phyloP scores from a whole-genome alignment of 805 yeast species.

The Yarrowia sp. region DNA sequence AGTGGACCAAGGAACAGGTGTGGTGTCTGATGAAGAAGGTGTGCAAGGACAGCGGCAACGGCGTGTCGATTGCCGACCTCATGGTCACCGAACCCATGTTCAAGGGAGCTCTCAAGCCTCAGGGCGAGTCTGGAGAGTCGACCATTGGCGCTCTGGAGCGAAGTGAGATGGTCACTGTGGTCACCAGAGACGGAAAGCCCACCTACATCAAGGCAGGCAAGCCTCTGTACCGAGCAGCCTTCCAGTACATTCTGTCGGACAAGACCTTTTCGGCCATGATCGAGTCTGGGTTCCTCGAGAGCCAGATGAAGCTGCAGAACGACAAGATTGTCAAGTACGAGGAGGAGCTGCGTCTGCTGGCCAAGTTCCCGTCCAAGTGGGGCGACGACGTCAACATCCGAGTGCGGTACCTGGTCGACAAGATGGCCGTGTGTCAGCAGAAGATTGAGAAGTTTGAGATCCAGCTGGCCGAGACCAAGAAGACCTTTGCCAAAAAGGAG shows the following conservation, averaged over 20 bases:
- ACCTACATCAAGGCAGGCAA: constrained; percentile 75
- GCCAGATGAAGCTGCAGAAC: constrained; percentile 64
- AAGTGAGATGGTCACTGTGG: constrained; percentile 72
- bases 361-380: constrained; percentile 55
- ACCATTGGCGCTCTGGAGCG: constrained; percentile 77
- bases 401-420: constrained; percentile 67
- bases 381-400: constrained; percentile 61
- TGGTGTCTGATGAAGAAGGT: constrained; percentile 81
- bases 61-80: constrained; percentile 42
- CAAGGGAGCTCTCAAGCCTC: constrained; percentile 45
- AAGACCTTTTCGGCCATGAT: constrained; percentile 61
- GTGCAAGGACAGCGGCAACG: constrained; percentile 40
- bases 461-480: constrained; percentile 44
- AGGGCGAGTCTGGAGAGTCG: constrained; percentile 52
- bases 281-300: constrained; percentile 66
- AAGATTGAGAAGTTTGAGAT: constrained; percentile 59
- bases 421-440: constrained; percentile 67
- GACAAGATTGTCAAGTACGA: constrained; percentile 70
- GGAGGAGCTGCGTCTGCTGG: constrained; percentile 69
- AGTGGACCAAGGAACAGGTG: constrained; percentile 79
- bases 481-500: constrained; percentile 39
- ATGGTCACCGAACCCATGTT: constrained; percentile 49
- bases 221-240: constrained; percentile 85
- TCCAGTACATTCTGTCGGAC: constrained; percentile 67
- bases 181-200: constrained; percentile 79